These are phyloP conservation scores for Coprinopsis sp. DNA, from an alignment of 768 basidiomycete species.

Conservation along the genomic window DNA sequence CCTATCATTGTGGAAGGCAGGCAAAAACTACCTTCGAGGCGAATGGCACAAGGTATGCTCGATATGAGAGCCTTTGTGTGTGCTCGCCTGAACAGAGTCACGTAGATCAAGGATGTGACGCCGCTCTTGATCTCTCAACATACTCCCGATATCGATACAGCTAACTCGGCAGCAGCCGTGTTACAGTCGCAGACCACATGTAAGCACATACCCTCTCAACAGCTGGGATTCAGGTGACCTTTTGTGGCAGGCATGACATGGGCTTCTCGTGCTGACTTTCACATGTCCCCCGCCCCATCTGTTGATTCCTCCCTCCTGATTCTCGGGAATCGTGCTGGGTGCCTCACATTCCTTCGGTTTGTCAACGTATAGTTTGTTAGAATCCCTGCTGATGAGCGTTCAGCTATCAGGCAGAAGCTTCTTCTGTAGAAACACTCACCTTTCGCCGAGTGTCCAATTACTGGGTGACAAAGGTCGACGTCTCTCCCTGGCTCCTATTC, in stretches of 20 bases:
- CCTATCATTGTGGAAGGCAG: slow-evolving; percentile 60
- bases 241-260: slow-evolving; percentile 55
- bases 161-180: slow-evolving; percentile 24
- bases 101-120: slow-evolving; percentile 55
- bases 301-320: slow-evolving; percentile 63
- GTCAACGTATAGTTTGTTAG: neutral
- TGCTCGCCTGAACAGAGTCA: slow-evolving; percentile 3
- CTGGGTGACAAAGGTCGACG: slow-evolving; percentile 63
- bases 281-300: slow-evolving; percentile 40
- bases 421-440: slow-evolving; percentile 18
- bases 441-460: slow-evolving; percentile 41
- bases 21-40: slow-evolving; percentile 65
- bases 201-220: slow-evolving; percentile 38
- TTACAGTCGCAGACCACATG: slow-evolving; percentile 48
- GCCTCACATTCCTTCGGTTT: slow-evolving; percentile 55
- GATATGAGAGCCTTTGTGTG: neutral
- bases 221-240: neutral
- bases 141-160: slow-evolving; percentile 14
- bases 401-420: slow-evolving; percentile 9
- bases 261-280: slow-evolving; percentile 61
- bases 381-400: too few species aligned
- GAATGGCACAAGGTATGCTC: slow-evolving; percentile 60
- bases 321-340: slow-evolving; percentile 65
- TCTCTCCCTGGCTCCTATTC: slow-evolving; percentile 49
- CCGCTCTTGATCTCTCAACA: slow-evolving; percentile 36